phyloP scores from a whole-genome alignment of 345 rosid species.

The Rubroshorea leprosula region DNA sequence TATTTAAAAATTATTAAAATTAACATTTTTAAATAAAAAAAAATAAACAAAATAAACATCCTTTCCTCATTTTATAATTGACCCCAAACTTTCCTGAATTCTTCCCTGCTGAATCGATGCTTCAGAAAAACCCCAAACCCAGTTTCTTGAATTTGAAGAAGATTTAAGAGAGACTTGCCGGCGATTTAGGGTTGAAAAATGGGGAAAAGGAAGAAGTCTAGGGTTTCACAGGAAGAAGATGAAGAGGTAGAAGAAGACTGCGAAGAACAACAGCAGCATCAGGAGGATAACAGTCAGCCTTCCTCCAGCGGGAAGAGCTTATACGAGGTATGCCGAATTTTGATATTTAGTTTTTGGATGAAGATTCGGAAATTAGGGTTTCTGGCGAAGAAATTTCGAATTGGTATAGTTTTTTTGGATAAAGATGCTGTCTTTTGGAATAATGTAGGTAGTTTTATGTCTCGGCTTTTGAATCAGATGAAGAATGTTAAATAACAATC shows the following conservation, averaged over 20 bases:
- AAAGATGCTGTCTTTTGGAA: background rate
- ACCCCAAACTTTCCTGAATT: too few relatives aligned
- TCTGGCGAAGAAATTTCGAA: background rate
- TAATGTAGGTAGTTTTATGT: background rate
- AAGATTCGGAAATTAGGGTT: background rate
- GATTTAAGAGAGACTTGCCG: background rate
- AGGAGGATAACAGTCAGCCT: constrained; percentile 17
- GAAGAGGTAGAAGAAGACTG: constrained; percentile 31
- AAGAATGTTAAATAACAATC: background rate
- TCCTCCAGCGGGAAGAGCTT: constrained; percentile 34
- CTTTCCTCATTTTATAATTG: too few relatives aligned
- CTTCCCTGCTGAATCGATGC: too few relatives aligned
- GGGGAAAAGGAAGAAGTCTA: constrained; percentile 54
- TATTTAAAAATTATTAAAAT: too few relatives aligned
- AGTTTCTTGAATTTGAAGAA: background rate
- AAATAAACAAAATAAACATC: too few relatives aligned
- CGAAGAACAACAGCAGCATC: constrained; percentile 30
- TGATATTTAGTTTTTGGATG: background rate
- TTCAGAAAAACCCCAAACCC: background rate
- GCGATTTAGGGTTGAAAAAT: constrained; percentile 25
- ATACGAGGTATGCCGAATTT: constrained; percentile 43
- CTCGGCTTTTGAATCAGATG: background rate
- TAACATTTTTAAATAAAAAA: too few relatives aligned
- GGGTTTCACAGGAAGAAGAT: constrained; percentile 32
- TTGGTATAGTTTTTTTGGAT: background rate